Evolutionary conservation across 1,139 yeast genomes (phyloP), one percentile per base, ranked within the genome.

Genomic region (Pneumocystis sp.): DNA sequence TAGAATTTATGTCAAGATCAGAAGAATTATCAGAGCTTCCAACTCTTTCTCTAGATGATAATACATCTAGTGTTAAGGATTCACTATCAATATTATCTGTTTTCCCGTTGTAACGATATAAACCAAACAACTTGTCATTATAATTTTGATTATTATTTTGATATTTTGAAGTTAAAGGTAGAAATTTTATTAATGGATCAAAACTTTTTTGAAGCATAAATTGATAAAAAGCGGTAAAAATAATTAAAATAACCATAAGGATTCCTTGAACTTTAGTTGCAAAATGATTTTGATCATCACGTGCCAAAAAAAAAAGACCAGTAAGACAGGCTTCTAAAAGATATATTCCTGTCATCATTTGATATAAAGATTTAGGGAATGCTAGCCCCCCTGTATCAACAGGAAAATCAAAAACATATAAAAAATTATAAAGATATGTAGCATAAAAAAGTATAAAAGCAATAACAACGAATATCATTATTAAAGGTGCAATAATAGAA

Each of bases 281-380:
- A 19, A 83, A 91, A 69, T 91, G 82, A 63, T 96, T 95, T 59
- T 96, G 97, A 96, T 96, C 91, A 66, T 95, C 88, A 80, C 89
- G 89, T 69, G 96, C 95, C 72, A 90, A 89, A 37, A 85, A 89
- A 74, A 90, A 89, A 69, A 93, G 79, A 66, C 95, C 97, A 69
- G 91, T 77, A 73, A 93, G 73, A 78, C 96, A 89, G 42, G 90
- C 76, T 76, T 93, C 93, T 29, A 95, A 95, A 70, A 93, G 76
- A 75, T 93, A 93, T 62, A 93, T 76, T 66, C 97, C 97, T 59
- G 87, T 85, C 73, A 93, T 84, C 0, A 93, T 85, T 76, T 93
- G 96, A 76, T 85, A 86, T 68, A 93, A 78, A 1, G 97, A 97
- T 70, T 86, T 82, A 66, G 96, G 95, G 74, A 89, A 93, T 76